Percentiles rank a stretch among this genome's conserved stretches.
Evolutionary conservation across 2,329 filamentous ascomycete genomes (phyloP).

Genomic region (Escovopsis sp.): DNA sequence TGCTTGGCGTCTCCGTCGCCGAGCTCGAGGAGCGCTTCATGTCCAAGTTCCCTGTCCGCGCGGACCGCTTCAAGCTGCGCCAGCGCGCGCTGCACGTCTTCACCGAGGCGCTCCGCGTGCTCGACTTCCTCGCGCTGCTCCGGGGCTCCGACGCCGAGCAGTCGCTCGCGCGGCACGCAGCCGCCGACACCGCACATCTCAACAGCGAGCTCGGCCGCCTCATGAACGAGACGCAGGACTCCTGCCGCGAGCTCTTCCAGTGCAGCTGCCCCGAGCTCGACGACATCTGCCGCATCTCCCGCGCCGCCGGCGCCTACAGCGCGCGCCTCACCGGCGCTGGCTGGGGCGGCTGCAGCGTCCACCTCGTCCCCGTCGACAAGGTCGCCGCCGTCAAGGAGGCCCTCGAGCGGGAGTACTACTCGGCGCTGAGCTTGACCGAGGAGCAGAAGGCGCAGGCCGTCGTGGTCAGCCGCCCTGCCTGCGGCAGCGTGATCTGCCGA

Average conservation of each 20-base stretch:
- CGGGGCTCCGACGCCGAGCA: constrained; percentile 15
- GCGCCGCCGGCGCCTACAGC: constrained; percentile 65
- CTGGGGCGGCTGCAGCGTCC: constrained; percentile 93
- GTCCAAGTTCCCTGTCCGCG: constrained; percentile 76
- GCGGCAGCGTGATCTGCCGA: constrained; percentile 44
- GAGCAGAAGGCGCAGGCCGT: constrained; percentile 68
- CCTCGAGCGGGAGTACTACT: constrained; percentile 71
- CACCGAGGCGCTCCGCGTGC: constrained; percentile 71
- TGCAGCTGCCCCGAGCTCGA: constrained; percentile 92
- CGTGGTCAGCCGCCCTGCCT: constrained; percentile 76
- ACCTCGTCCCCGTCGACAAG: constrained; percentile 73
- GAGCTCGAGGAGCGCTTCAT: constrained; percentile 68
- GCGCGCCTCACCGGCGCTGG: constrained; percentile 82
- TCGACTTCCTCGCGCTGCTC: constrained; percentile 70
- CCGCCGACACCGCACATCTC: constrained; percentile 40
- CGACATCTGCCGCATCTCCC: constrained; percentile 66
- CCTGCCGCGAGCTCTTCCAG: constrained; percentile 75
- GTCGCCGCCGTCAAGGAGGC: constrained; percentile 64
- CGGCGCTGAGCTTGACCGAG: constrained; percentile 44
- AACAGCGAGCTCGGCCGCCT: constrained; percentile 61
- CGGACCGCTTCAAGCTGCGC: constrained; percentile 72
- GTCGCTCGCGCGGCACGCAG: constrained; percentile 22
- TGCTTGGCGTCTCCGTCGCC: constrained; percentile 51
- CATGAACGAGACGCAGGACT: constrained; percentile 80
- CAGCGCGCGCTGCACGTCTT: constrained; percentile 87